These are phyloP conservation scores for Termitomyces sp. DNA, from an alignment of 768 basidiomycete species.

Conservation along the genomic window DNA sequence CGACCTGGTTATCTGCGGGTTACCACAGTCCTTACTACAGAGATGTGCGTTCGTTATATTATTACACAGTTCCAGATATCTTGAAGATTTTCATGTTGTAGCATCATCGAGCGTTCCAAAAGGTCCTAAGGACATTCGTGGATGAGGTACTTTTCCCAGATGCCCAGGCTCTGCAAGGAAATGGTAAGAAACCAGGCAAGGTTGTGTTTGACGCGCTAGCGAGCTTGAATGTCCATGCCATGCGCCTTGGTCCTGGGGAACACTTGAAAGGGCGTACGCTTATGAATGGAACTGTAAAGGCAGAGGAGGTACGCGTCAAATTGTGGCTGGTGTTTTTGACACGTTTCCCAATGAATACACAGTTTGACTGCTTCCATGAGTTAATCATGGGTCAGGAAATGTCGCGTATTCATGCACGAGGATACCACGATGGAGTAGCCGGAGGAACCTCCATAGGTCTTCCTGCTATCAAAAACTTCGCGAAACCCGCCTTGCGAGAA, in stretches of 20 bases:
- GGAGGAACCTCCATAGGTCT: constrained; percentile 66
- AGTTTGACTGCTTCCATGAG: constrained; percentile 57
- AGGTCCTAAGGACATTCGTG: constrained; percentile 12
- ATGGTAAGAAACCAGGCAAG: constrained; percentile 14
- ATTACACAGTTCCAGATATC: not conserved
- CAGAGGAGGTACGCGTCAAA: constrained; percentile 8
- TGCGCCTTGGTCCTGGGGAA: constrained; percentile 14
- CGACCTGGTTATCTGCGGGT: constrained; percentile 62
- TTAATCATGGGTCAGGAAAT: constrained; percentile 66
- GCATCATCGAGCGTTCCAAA: constrained; percentile 16
- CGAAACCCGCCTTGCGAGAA: constrained; percentile 39
- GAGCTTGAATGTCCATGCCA: constrained; percentile 13
- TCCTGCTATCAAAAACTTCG: constrained; percentile 48
- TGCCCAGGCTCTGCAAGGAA: constrained; percentile 15
- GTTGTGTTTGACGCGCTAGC: constrained; percentile 10
- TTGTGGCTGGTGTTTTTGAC: not conserved
- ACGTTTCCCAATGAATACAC: constrained; percentile 23
- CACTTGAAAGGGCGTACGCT: constrained; percentile 13
- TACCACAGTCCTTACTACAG: constrained; percentile 35
- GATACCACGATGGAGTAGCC: constrained; percentile 65
- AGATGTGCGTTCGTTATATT: constrained; percentile 13
- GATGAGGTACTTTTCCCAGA: constrained; percentile 14
- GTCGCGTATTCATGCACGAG: constrained; percentile 47
- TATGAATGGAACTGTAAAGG: constrained; percentile 13
- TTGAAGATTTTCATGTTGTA: not conserved